Evolutionary conservation across 2,329 filamentous ascomycete genomes (phyloP), one percentile per base, ranked within the genome.

Genomic region (Trichoderma breve): DNA sequence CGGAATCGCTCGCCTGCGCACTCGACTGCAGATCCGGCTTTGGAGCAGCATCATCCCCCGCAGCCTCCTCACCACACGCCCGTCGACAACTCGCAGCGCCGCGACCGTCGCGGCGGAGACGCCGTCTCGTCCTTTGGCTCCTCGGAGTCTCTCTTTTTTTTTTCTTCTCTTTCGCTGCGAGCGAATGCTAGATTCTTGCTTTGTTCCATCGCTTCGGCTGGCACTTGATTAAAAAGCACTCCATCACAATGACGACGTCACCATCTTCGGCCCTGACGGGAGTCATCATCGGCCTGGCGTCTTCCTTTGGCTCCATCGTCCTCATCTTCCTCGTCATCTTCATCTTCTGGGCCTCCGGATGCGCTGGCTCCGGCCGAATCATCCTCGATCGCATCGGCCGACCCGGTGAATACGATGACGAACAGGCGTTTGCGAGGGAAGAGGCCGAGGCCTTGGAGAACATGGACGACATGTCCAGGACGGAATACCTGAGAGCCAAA

Each of bases 351-450:
- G 97, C 97, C 81, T 82, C 81, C 6, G 81, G 81, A 69, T 83
- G 81, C 73, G 98, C 95, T 47, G 89, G 87, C 70, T 92, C 92
- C 65, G 95, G 95, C 57, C 90, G 95, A 76, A 98, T 99, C 79
- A 89, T 98, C 74, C 88, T 99, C 76, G 96, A 99, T 84, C 91
- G 95, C 75, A 92, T 99, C 81, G 94, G 94, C 60, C 88, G 95
- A 73, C 96, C 96, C 0, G 96, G 96, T 77, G 96, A 98, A 83
- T 99, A 94, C 81, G 96, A 99, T 80, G 96, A 99, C 83, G 96
- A 98, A 82, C 95, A 98, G 83, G 93, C 94, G 12, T 98, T 97
- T 84, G 88, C 91, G 75, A 91, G 93, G 79, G 96, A 98, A 81
- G 96, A 99, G 88, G 94, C 93, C 43, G 94, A 98, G 82, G 96